Base-by-base conservation (phyloP, 208 protist genomes). In the Acanthamoeba sp. region DNA sequence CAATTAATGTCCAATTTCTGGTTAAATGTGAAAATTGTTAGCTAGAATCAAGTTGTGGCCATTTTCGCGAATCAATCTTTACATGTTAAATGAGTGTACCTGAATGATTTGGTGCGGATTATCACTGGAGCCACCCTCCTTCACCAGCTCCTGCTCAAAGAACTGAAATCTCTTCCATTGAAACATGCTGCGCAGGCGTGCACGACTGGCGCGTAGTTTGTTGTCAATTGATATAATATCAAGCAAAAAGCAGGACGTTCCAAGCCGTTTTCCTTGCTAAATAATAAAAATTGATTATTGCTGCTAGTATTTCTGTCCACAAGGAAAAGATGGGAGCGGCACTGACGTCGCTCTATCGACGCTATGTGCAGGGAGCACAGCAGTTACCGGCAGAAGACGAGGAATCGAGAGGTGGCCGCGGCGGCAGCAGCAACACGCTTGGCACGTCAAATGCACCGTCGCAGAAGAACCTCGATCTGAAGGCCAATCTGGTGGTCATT, bases 1-100 rank as follows among this genome's bases (percentile, higher is more conserved):
- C 96, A 97, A 62, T 97, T 97, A 24, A 98, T 97, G 48, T 97
- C 95, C 91, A 98, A 91, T 94, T 95, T 95, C 91, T 97, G 50
- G 78, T 10, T 10, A 82, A 82, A 34, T 5, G 32, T 38, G 40
- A 34, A 18, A 1, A 59, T 9, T 0, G 20, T n/a, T n/a, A n/a
- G n/a, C n/a, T n/a, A n/a, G n/a, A n/a, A n/a, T n/a, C n/a, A n/a
- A n/a, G n/a, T n/a, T n/a, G n/a, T n/a, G n/a, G n/a, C n/a, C n/a
- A n/a, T n/a, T n/a, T n/a, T n/a, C n/a, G n/a, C n/a, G n/a, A n/a
- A n/a, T n/a, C n/a, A n/a, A n/a, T n/a, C n/a, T n/a, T n/a, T n/a
- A n/a, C n/a, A n/a, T n/a, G n/a, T 84, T 5, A 85, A 55, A 45
- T 24, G 34, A 10, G 36, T 52, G 29, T 32, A 80, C 95, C 45